Base-by-base conservation (phyloP, 2,329 filamentous ascomycete genomes). In the Ceratocystis variospora region DNA sequence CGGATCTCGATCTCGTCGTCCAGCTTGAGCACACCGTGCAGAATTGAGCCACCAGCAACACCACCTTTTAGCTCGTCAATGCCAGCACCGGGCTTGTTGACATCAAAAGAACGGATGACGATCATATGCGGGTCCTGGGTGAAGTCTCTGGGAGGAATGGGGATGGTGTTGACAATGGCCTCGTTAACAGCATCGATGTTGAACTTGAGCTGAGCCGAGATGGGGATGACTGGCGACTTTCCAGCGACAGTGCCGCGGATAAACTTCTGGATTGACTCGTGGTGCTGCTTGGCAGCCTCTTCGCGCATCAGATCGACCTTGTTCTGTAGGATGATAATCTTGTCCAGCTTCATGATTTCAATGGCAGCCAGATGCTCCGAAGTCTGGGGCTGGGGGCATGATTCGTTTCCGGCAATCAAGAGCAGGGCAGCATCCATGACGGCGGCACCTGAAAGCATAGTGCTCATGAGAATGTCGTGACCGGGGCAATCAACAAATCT, bases 381-480 rank as follows among this genome's bases (percentile, higher is more conserved):
- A 19, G 94, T 99, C 79, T 99, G 94, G 63, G 94, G 94, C 78
- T 99, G 94, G 44, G 94, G 94, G 80, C 94, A 97, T 64, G 90
- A 87, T 87, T 99, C 94, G 80, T 99, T 99, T 76, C 94, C 94
- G 69, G 94, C 94, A 75, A 99, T 96, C 65, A 99, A 83, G 66
- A 99, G 85, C 68, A 99, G 84, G 19, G 94, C 94, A 70, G 94
- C 94, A 78, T 99, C 94, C 94, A 99, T 99, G 83, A 99, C 94
- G 70, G 94, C 94, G 72, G 94, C 94, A 74, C 94, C 94, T 74
- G 94, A 99, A 82, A 99, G 87, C 94, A 99, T 99, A 73, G 94
- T 99, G 79, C 93, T 97, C 94, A 99, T 99, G 77, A 99, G 92
- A 91, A 99, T 99, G 80, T 99, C 94, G 89, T 99, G 94, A 78